Base-by-base conservation (phyloP, 1,284 basidiomycete genomes). In the Trichosporon inkin region DNA sequence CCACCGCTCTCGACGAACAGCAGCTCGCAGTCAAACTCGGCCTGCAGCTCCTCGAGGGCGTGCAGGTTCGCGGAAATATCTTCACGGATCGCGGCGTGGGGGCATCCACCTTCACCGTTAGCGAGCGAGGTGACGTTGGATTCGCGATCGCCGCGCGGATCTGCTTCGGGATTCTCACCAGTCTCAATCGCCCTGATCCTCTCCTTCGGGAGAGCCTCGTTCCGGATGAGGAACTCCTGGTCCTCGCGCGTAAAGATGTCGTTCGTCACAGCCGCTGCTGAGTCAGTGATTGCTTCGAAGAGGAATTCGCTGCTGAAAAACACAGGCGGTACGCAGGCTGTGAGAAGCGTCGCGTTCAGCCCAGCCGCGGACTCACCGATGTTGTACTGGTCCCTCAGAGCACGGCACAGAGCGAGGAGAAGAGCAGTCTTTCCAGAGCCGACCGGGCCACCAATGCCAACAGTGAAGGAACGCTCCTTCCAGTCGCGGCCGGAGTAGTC, bases 161-260 rank as follows among this genome's bases (percentile, higher is more conserved):
- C 36, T 17, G 41, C 44, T 16, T 24, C 1, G 11, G 11, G 7
- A 7, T 14, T 53, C 66, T 40, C 11, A 68, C 80, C 82, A 0
- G 96, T 99, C 80, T 99, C 95, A 68, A 99, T 96, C 0, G 96
- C 93, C 20, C 92, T 85, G 69, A 99, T 98, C 40, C 95, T 88
- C n/a, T 57, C 57, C 37, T 85, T 85, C 0, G 89, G 87, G 3
- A 99, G 84, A 0, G 95, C 95, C 57, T 88, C 84, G 79, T 98
- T 92, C 67, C 86, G 87, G 72, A 97, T 95, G 37, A 99, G 81
- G 78, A 99, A 99, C 75, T 99, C 94, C 76, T 96, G 93, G 74
- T 99, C 95, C 78, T 99, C 95, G 17, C 88, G 84, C 39, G 95
- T 99, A 79, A 97, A 96, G 72, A 97, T 97, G 78, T 97, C 93